Conservation (phyloP, 1,284 basidiomycete species). For the Ceratobasidium sp. region DNA sequence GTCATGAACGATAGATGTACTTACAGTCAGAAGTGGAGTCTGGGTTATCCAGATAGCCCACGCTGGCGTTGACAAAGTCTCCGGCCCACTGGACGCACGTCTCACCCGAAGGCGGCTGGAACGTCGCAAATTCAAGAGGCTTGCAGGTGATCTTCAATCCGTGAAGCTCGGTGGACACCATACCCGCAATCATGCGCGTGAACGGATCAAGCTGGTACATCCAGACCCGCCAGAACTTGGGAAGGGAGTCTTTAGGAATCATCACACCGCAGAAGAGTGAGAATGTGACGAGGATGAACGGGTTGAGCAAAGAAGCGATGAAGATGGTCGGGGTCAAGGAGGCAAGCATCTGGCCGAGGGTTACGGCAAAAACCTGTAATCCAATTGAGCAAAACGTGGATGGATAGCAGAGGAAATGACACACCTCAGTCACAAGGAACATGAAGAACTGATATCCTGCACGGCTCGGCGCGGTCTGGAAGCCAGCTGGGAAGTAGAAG, state of each 20-base stretch:
- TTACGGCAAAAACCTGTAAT: constrained; percentile 21
- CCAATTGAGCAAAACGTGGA: not conserved
- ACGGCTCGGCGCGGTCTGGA: constrained; percentile 71
- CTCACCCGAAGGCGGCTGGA: constrained; percentile 77
- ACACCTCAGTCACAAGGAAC: constrained; percentile 61
- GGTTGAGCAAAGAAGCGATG: constrained; percentile 50
- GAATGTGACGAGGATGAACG: constrained; percentile 56
- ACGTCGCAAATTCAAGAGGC: constrained; percentile 70
- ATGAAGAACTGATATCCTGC: constrained; percentile 79
- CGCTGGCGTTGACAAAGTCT: constrained; percentile 68
- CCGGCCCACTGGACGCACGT: constrained; percentile 78
- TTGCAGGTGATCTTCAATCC: constrained; percentile 76
- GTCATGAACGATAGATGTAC: constrained; percentile 50
- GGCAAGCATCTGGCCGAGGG: constrained; percentile 63
- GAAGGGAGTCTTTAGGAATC: constrained; percentile 59
- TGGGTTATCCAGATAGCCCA: constrained; percentile 84
- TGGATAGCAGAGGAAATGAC: not conserved
- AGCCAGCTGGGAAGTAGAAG: constrained; percentile 68
- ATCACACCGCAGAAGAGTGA: constrained; percentile 83
- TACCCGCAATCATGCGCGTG: constrained; percentile 76
- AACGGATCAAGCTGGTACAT: constrained; percentile 67
- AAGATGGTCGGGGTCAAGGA: constrained; percentile 79
- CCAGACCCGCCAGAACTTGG: constrained; percentile 80
- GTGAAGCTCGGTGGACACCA: constrained; percentile 83
- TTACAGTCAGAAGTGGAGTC: constrained; percentile 68